These are phyloP conservation scores for Exophiala mesophila DNA, from an alignment of 2,329 filamentous ascomycete species.

Conservation along the genomic window DNA sequence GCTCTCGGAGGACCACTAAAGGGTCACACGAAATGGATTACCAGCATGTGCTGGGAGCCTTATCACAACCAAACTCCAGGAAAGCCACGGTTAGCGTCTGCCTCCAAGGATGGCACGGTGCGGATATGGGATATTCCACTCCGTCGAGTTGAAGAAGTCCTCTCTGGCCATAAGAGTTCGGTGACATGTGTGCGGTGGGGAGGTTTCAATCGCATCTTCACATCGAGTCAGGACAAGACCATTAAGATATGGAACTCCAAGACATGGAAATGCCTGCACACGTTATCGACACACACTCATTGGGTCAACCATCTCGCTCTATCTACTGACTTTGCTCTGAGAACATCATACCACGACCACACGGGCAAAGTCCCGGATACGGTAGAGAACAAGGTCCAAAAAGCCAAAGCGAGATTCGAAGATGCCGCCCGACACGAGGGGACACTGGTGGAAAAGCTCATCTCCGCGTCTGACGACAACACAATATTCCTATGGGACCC, in stretches of 20 bases:
- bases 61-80: slow-evolving; percentile 74
- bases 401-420: slow-evolving; percentile 77
- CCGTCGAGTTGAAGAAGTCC: slow-evolving; percentile 70
- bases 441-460: slow-evolving; percentile 73
- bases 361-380: slow-evolving; percentile 63
- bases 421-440: slow-evolving; percentile 74
- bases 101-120: slow-evolving; percentile 84
- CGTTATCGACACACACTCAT: slow-evolving; percentile 76
- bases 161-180: slow-evolving; percentile 82
- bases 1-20: slow-evolving; percentile 66
- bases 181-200: slow-evolving; percentile 94
- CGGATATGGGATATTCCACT: slow-evolving; percentile 80
- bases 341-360: slow-evolving; percentile 84
- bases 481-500: slow-evolving; percentile 97
- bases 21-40: slow-evolving; percentile 87
- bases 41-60: slow-evolving; percentile 84
- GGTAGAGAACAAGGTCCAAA: slow-evolving; percentile 64
- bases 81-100: slow-evolving; percentile 75
- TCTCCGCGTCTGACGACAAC: slow-evolving; percentile 91
- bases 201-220: slow-evolving; percentile 79
- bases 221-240: slow-evolving; percentile 83
- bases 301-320: slow-evolving; percentile 95
- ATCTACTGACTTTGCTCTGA: slow-evolving; percentile 83
- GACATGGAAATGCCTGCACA: slow-evolving; percentile 74
- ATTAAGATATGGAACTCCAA: slow-evolving; percentile 84